phyloP scores from a whole-genome alignment of 768 basidiomycete species.

The Suillus alpinus region DNA sequence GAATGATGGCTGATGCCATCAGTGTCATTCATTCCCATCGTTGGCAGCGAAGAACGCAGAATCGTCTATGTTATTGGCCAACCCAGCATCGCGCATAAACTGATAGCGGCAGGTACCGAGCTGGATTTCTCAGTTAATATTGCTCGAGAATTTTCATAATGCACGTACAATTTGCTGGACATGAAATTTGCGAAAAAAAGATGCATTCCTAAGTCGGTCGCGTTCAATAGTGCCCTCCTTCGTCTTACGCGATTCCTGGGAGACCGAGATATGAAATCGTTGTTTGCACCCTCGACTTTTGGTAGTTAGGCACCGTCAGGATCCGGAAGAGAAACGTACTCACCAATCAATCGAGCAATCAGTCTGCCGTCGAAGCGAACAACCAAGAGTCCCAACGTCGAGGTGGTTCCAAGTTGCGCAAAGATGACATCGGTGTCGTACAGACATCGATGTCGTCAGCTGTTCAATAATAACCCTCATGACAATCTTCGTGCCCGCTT shows the following conservation, averaged over 20 bases:
- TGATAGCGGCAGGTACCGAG: background rate
- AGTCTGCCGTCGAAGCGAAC: constrained; percentile 20
- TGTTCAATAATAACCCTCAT: constrained; percentile 23
- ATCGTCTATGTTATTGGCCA: constrained; percentile 20
- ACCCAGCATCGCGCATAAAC: constrained; percentile 12
- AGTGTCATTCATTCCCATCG: constrained; percentile 16
- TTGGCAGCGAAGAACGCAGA: constrained; percentile 13
- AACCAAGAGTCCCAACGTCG: constrained; percentile 7
- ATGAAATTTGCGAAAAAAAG: background rate
- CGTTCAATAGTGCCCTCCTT: background rate
- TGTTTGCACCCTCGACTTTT: constrained; percentile 22
- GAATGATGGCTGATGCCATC: constrained; percentile 53
- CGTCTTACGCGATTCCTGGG: too few species aligned
- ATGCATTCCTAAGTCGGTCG: background rate
- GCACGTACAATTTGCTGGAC: background rate
- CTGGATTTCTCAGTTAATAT: background rate
- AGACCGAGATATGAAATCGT: constrained; percentile 19
- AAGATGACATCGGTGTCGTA: constrained; percentile 12
- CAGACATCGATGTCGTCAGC: constrained; percentile 10
- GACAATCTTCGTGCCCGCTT: constrained; percentile 22
- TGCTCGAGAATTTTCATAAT: background rate
- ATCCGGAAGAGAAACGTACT: background rate
- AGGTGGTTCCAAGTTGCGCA: constrained; percentile 21
- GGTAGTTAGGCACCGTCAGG: constrained; percentile 8
- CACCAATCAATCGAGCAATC: constrained; percentile 25